Conservation (phyloP, 192 early-diverging fungal genomes). For the Coemansia brasiliensis region DNA sequence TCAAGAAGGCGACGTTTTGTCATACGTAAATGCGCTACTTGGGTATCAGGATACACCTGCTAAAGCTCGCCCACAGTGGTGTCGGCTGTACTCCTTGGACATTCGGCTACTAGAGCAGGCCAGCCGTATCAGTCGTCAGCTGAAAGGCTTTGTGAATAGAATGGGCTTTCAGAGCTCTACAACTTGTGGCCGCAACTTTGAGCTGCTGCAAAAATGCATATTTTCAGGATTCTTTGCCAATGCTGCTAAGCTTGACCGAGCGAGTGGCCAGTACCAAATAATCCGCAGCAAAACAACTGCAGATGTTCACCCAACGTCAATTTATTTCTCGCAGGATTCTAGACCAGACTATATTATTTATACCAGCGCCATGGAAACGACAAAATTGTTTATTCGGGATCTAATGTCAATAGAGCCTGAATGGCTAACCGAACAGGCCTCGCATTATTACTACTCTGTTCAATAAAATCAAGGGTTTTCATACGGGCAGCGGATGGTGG, state of each 20-base stretch:
- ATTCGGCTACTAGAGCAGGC: constrained; percentile 85
- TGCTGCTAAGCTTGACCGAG: constrained; percentile 69
- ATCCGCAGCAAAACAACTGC: constrained; percentile 76
- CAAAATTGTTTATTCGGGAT: constrained; percentile 83
- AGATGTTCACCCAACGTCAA: constrained; percentile 83
- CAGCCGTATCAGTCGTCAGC: constrained; percentile 84
- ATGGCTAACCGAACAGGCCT: constrained; percentile 74
- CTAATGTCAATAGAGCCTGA: constrained; percentile 79
- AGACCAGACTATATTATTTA: constrained; percentile 85
- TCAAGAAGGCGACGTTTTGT: constrained; percentile 90
- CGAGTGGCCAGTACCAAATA: constrained; percentile 81
- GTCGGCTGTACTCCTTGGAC: constrained; percentile 73
- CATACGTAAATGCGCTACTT: constrained; percentile 78
- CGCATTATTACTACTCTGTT: constrained; percentile 65
- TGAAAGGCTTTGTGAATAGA: constrained; percentile 74
- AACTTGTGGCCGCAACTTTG: constrained; percentile 67
- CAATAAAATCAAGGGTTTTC: not conserved
- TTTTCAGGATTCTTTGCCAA: constrained; percentile 91
- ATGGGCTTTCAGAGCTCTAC: constrained; percentile 63
- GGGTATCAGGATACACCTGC: constrained; percentile 87
- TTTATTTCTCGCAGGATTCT: constrained; percentile 60
- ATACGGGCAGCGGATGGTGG: not conserved
- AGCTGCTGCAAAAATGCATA: constrained; percentile 78
- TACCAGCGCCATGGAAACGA: constrained; percentile 83
- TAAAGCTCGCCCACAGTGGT: constrained; percentile 80